Evolutionary conservation across 2,329 filamentous ascomycete species (phyloP).

Genomic region (Alternaria atra): DNA sequence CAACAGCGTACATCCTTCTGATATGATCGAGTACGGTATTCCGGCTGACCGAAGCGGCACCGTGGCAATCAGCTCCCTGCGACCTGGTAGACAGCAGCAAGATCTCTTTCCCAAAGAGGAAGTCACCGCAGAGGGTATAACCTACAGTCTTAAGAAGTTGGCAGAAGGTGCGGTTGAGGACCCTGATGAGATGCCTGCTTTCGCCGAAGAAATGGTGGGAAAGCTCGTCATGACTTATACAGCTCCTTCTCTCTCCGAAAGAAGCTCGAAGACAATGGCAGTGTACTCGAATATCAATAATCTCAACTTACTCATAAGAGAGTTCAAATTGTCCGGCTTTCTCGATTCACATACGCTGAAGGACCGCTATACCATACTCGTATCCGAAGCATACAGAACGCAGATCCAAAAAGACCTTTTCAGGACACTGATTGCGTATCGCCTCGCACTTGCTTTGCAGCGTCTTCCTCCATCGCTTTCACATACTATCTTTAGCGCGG

Average conservation of each 20-base stretch:
- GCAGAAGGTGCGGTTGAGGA: conserved; percentile 42
- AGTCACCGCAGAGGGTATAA: conserved; percentile 44
- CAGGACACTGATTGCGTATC: conserved; percentile 43
- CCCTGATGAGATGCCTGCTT: conserved; percentile 30
- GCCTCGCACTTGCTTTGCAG: conserved; percentile 34
- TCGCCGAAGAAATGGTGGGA: conserved; percentile 30
- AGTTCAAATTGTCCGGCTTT: conserved; percentile 36
- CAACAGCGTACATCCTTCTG: conserved; percentile 63
- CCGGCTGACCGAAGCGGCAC: conserved; percentile 56
- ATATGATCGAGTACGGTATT: conserved; percentile 66
- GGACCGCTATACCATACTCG: conserved; percentile 44
- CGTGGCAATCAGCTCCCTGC: conserved; percentile 44
- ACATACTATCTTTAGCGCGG: conserved; percentile 29
- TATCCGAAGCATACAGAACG: conserved; percentile 38
- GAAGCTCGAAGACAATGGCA: not conserved
- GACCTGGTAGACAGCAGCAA: conserved; percentile 25
- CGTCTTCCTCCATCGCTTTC: conserved; percentile 28
- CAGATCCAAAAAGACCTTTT: conserved; percentile 25
- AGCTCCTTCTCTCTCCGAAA: not conserved
- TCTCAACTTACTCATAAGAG: conserved; percentile 18
- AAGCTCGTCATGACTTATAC: conserved; percentile 33
- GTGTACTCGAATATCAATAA: not conserved
- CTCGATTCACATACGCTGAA: conserved; percentile 37
- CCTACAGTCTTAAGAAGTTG: conserved; percentile 47
- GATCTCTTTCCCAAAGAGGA: conserved; percentile 28